Conservation (phyloP, 1,139 yeast genomes). For the Pichia sp. region DNA sequence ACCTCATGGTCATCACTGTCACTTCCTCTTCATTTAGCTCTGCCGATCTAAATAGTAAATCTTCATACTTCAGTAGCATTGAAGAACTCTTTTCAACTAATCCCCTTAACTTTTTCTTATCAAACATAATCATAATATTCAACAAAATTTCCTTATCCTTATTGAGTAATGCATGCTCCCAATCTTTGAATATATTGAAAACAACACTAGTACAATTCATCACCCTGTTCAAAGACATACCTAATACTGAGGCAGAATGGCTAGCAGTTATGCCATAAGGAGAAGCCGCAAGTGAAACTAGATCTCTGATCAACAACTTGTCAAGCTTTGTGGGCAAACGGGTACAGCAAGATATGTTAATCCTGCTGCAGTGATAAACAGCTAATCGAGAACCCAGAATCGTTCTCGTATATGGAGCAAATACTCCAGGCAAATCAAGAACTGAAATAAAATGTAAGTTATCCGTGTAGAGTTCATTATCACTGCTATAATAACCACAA, state of each 20-base stretch:
- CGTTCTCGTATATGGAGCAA: constrained; percentile 76
- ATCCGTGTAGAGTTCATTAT: constrained; percentile 27
- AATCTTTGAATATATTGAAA: constrained; percentile 47
- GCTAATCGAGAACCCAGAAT: constrained; percentile 75
- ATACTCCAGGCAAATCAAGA: constrained; percentile 44
- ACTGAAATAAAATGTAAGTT: constrained; percentile 35
- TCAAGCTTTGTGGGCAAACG: constrained; percentile 70
- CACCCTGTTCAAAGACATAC: constrained; percentile 68
- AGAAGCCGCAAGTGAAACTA: constrained; percentile 66
- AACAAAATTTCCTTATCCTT: constrained; percentile 58
- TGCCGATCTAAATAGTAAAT: constrained; percentile 40
- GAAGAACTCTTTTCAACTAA: constrained; percentile 26
- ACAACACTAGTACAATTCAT: constrained; percentile 62
- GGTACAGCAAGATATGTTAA: constrained; percentile 70
- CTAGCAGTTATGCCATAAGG: constrained; percentile 65
- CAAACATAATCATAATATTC: constrained; percentile 60
- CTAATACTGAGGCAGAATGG: constrained; percentile 67
- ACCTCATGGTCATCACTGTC: constrained; percentile 45
- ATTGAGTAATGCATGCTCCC: constrained; percentile 49
- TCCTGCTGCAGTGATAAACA: constrained; percentile 71
- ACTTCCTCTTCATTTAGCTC: constrained; percentile 56
- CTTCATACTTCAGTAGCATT: constrained; percentile 27
- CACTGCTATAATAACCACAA: constrained; percentile 29
- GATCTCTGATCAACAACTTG: constrained; percentile 57
- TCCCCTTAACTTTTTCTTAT: constrained; percentile 45